phyloP scores from a whole-genome alignment of 257 asterid species.

The Nicotiana sylvestris region DNA sequence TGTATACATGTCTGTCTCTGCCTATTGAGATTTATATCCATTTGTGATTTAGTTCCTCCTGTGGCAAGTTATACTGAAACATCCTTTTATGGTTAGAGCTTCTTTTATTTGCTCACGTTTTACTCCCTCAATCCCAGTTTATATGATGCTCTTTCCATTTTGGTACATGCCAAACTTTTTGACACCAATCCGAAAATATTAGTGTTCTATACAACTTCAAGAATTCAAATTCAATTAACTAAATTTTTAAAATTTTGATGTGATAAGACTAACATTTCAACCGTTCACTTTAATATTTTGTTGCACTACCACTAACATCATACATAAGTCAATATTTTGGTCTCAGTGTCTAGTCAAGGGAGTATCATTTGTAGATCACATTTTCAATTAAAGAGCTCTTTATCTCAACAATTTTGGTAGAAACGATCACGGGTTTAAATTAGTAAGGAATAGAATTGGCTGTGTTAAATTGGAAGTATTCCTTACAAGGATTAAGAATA shows the following conservation, averaged over 20 bases:
- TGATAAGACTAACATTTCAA: neutral
- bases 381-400: neutral
- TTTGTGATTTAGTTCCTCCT: neutral
- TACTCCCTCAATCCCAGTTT: neutral
- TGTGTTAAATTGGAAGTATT: neutral
- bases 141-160: neutral
- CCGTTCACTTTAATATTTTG: neutral
- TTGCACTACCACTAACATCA: neutral
- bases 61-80: neutral
- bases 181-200: neutral
- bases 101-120: neutral
- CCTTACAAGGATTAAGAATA: neutral
- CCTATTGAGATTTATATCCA: neutral
- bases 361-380: neutral
- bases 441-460: neutral
- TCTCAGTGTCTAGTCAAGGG: neutral
- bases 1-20: neutral
- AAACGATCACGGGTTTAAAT: neutral
- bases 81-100: neutral
- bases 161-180: neutral
- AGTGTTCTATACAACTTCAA: neutral
- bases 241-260: neutral
- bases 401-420: neutral
- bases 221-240: neutral
- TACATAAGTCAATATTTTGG: neutral